Conservation (phyloP, 441 rosid species). For the Gossypium aridum region DNA sequence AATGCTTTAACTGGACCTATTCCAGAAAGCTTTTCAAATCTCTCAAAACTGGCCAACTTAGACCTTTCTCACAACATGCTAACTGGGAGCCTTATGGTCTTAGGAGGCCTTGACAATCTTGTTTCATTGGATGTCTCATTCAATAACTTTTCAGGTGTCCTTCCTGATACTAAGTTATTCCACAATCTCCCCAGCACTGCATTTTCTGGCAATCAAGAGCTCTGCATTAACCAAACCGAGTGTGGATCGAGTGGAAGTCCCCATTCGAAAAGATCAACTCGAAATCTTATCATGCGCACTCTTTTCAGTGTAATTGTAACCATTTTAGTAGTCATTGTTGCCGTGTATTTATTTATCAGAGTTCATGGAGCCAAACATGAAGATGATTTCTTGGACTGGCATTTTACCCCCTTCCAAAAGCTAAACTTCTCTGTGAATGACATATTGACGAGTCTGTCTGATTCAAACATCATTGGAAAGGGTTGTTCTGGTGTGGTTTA, state of each 20-base stretch:
- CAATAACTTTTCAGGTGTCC: conserved; percentile 52
- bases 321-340: conserved; percentile 26
- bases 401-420: conserved; percentile 50
- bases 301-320: conserved; percentile 35
- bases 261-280: conserved; percentile 23
- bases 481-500: conserved; percentile 69
- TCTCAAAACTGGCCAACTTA: conserved; percentile 56
- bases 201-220: conserved; percentile 42
- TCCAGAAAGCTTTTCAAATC: conserved; percentile 47
- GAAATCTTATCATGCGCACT: conserved; percentile 32
- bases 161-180: conserved; percentile 58
- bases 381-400: conserved; percentile 35
- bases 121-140: conserved; percentile 51
- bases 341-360: conserved; percentile 30
- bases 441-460: conserved; percentile 41
- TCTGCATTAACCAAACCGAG: conserved; percentile 38
- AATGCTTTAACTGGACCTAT: conserved; percentile 50
- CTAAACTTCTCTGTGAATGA: conserved; percentile 45
- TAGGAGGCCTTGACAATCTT: conserved; percentile 50
- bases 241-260: conserved; percentile 20
- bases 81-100: conserved; percentile 35
- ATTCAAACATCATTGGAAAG: conserved; percentile 50
- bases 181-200: conserved; percentile 39
- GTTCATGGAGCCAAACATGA: conserved; percentile 25
- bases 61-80: conserved; percentile 69